These are phyloP conservation scores for Botryotinia calthae DNA, from an alignment of 2,329 filamentous ascomycete genomes.

Conservation along the genomic window DNA sequence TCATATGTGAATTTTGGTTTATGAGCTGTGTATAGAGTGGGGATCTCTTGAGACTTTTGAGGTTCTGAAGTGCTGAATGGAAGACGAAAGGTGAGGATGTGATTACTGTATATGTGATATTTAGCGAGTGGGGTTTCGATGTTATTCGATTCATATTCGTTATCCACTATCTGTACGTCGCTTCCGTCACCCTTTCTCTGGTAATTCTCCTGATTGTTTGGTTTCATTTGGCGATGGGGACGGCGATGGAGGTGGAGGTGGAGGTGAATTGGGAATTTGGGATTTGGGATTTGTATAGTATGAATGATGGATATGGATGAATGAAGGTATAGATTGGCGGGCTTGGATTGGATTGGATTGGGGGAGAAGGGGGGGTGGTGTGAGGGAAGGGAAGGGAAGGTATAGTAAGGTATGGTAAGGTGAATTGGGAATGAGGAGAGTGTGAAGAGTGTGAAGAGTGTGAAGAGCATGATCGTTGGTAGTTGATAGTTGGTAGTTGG, in stretches of 20 bases:
- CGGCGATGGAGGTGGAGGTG: too few species aligned
- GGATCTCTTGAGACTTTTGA: background rate
- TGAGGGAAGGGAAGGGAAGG: too few species aligned
- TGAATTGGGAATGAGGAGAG: too few species aligned
- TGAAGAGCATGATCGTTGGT: too few species aligned
- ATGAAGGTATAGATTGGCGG: too few species aligned
- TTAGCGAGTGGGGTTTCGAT: background rate
- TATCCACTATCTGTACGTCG: background rate
- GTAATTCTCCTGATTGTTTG: background rate
- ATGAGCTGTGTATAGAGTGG: background rate
- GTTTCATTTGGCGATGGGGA: too few species aligned
- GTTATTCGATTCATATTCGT: background rate
- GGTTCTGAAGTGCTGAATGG: background rate
- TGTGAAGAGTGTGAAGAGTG: too few species aligned
- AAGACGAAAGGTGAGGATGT: background rate
- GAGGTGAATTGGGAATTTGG: background rate
- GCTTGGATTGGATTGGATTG: background rate
- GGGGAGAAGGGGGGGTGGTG: too few species aligned
- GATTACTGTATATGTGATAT: background rate
- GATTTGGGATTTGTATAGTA: too few species aligned
- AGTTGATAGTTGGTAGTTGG: too few species aligned
- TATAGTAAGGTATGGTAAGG: too few species aligned
- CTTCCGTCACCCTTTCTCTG: background rate
- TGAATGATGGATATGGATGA: too few species aligned
- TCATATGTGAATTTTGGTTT: background rate